A percentile compares a stretch with the other conserved stretches of the same genome.
Evolutionary conservation across 805 yeast species (phyloP).

Genomic region (Ogataea nitratoaversa): DNA sequence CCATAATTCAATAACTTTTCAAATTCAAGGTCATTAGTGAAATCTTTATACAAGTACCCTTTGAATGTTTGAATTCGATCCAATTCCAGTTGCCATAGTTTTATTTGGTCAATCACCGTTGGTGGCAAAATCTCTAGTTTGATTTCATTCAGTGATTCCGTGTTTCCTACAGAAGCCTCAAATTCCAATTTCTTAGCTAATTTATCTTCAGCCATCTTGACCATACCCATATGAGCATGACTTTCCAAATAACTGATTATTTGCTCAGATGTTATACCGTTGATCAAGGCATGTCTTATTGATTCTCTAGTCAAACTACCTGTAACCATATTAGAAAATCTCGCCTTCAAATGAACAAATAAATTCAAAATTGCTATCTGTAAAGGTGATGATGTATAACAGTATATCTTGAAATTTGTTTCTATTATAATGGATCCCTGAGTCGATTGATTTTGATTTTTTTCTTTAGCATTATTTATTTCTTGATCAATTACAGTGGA

Average conservation of each 20-base stretch:
- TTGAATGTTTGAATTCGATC: conserved; percentile 85
- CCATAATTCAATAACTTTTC: conserved; percentile 72
- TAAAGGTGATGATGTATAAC: conserved; percentile 89
- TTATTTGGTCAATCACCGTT: conserved; percentile 94
- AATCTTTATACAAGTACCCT: conserved; percentile 87
- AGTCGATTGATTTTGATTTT: conserved; percentile 7
- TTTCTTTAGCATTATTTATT: conserved; percentile 34
- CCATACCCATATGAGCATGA: conserved; percentile 94
- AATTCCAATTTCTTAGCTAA: conserved; percentile 64
- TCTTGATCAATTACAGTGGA: conserved; percentile 73
- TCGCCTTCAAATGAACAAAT: conserved; percentile 77
- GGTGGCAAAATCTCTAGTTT: conserved; percentile 75
- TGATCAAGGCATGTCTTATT: conserved; percentile 72
- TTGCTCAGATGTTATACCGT: conserved; percentile 94
- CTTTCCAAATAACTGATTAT: conserved; percentile 82
- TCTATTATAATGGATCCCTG: conserved; percentile 81
- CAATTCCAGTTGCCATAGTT: conserved; percentile 92
- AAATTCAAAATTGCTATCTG: conserved; percentile 90
- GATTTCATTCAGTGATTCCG: conserved; percentile 40
- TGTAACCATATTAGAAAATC: conserved; percentile 89
- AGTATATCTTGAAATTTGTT: conserved; percentile 89
- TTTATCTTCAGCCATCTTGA: conserved; percentile 64
- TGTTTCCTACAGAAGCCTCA: conserved; percentile 41
- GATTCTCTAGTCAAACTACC: conserved; percentile 94
- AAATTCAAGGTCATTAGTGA: conserved; percentile 72